phyloP scores from a whole-genome alignment of 768 basidiomycete genomes.

The Suillus placidus region DNA sequence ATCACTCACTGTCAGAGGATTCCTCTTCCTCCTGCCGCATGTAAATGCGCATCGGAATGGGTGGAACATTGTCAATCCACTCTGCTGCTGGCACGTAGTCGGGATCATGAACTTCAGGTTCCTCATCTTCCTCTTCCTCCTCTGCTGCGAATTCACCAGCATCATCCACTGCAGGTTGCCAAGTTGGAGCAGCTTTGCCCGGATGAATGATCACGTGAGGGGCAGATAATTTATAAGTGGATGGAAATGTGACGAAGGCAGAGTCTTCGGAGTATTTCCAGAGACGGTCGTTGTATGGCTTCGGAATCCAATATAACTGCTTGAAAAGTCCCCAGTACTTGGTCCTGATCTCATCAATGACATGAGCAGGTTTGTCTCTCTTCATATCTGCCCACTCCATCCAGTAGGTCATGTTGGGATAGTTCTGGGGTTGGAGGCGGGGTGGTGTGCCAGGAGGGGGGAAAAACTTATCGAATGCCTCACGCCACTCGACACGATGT shows the following conservation, averaged over 20 bases:
- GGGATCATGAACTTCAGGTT: not conserved
- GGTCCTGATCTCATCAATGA: not conserved
- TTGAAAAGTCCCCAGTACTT: not conserved
- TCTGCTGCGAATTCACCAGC: not conserved
- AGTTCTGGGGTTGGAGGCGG: not conserved
- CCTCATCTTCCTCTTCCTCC: not conserved
- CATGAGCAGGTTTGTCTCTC: not conserved
- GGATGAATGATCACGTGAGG: not conserved
- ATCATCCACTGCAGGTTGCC: not conserved
- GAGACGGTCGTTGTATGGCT: not conserved
- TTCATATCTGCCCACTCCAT: not conserved
- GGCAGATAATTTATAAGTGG: not conserved
- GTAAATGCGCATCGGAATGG: not conserved
- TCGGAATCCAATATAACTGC: constrained; percentile 1
- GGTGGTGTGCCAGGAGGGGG: not conserved
- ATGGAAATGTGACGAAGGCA: not conserved
- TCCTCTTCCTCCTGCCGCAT: constrained; percentile 1
- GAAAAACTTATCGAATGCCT: constrained; percentile 3
- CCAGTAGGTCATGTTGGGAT: not conserved
- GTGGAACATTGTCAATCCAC: not conserved
- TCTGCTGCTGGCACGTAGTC: not conserved
- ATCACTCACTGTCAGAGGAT: not conserved
- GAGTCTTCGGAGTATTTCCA: not conserved
- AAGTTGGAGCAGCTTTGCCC: not conserved
- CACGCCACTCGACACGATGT: not conserved